phyloP scores from a whole-genome alignment of 1,284 basidiomycete species.

The Cryptococcus maquisensis region DNA sequence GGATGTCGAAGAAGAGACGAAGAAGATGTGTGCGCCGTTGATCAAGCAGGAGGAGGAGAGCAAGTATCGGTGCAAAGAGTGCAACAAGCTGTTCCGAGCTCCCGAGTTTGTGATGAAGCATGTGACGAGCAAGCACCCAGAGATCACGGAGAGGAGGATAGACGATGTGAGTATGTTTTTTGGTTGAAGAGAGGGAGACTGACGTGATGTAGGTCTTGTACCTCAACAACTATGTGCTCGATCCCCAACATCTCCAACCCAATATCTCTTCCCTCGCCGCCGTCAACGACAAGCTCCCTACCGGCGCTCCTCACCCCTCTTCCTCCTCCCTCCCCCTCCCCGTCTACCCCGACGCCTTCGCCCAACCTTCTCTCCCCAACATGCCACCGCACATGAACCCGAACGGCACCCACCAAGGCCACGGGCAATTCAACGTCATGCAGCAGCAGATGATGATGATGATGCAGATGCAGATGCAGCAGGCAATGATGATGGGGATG shows the following conservation, averaged over 20 bases:
- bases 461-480: conserved; percentile 49
- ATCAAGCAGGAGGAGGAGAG: conserved; percentile 92
- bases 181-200: neutral
- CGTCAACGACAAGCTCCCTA: conserved; percentile 38
- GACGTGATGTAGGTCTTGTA: conserved; percentile 61
- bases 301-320: neutral
- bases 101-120: conserved; percentile 94
- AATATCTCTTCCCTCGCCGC: conserved; percentile 41
- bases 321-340: neutral
- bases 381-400: neutral
- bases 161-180: conserved; percentile 40
- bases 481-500: conserved; percentile 42
- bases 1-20: conserved; percentile 80
- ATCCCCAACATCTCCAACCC: conserved; percentile 85
- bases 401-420: neutral
- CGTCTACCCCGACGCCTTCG: neutral
- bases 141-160: conserved; percentile 56
- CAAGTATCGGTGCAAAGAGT: conserved; percentile 91
- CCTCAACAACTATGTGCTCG: conserved; percentile 89
- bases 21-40: conserved; percentile 66
- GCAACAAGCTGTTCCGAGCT: conserved; percentile 91
- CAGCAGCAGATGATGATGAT: conserved; percentile 50
- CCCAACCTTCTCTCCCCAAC: neutral
- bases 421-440: conserved; percentile 34
- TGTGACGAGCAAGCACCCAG: conserved; percentile 80